Evolutionary conservation across 139 green algal genomes (phyloP).

Genomic region (Trebouxia sp.): DNA sequence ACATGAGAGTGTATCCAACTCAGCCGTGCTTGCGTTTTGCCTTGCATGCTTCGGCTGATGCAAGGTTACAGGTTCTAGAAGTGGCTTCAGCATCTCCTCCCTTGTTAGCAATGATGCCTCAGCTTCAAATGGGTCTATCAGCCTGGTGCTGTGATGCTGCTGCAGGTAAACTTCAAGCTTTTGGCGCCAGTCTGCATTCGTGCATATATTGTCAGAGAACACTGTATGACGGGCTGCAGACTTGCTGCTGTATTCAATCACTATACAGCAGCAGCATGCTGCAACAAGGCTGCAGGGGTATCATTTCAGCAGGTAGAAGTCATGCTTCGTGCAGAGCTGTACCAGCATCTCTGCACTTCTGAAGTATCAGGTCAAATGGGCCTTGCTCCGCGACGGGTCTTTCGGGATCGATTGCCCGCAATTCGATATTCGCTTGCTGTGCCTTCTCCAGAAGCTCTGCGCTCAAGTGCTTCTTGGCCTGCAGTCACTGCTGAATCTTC

Average conservation of each 20-base stretch:
- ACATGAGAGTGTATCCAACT: background rate
- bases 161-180: constrained; percentile 59
- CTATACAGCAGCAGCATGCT: background rate
- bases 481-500: background rate
- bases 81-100: constrained; percentile 60
- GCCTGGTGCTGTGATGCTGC: constrained; percentile 48
- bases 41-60: background rate
- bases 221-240: background rate
- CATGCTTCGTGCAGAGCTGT: background rate
- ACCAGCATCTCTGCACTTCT: constrained; percentile 76
- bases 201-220: no score
- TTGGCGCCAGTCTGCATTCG: constrained; percentile 65
- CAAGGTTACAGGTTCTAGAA: constrained; percentile 34
- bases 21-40: background rate
- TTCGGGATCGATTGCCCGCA: constrained; percentile 56
- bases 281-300: background rate
- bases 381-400: constrained; percentile 63
- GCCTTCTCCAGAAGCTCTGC: constrained; percentile 46
- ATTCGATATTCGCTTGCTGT: constrained; percentile 42
- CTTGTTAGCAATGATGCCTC: constrained; percentile 62
- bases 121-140: constrained; percentile 62
- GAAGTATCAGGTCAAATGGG: constrained; percentile 69
- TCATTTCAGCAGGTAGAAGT: background rate
- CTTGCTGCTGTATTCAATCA: background rate
- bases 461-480: constrained; percentile 61